Evolutionary conservation across 345 rosid species (phyloP).

Genomic region (Sisymbrium irio): DNA sequence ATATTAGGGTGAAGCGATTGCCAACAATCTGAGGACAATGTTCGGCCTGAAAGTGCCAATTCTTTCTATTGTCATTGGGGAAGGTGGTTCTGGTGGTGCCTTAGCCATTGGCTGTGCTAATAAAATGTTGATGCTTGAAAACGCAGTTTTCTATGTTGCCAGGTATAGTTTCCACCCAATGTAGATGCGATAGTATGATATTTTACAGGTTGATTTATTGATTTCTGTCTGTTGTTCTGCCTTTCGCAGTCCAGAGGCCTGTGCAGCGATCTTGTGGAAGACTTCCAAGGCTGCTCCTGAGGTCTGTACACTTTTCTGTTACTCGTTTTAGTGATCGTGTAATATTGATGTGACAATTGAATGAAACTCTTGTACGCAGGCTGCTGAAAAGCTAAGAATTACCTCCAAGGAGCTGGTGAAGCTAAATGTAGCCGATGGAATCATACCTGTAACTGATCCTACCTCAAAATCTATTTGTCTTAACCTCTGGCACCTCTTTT

Average conservation of each 20-base stretch:
- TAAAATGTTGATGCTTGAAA: constrained; percentile 91
- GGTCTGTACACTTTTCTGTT: constrained; percentile 42
- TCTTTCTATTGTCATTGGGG: constrained; percentile 89
- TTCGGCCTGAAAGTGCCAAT: constrained; percentile 94
- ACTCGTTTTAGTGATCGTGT: constrained; percentile 10
- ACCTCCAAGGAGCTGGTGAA: constrained; percentile 70
- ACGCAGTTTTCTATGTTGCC: constrained; percentile 93
- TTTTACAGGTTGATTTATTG: not conserved
- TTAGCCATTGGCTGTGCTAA: constrained; percentile 96
- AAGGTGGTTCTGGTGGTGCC: constrained; percentile 99
- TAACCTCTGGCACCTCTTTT: constrained; percentile 9
- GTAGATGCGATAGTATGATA: not conserved
- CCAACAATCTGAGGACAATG: constrained; percentile 91
- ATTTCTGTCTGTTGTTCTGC: not conserved
- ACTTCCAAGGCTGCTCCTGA: constrained; percentile 86
- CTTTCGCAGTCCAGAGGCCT: constrained; percentile 85
- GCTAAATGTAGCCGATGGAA: constrained; percentile 79
- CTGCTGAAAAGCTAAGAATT: constrained; percentile 88
- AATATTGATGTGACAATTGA: constrained; percentile 1
- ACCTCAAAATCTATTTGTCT: constrained; percentile 3
- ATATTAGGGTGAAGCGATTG: constrained; percentile 92
- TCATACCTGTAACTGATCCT: constrained; percentile 64
- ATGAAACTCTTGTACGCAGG: constrained; percentile 50
- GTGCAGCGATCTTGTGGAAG: constrained; percentile 97
- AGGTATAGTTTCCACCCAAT: constrained; percentile 46